Percentiles rank a stretch among this genome's conserved stretches.
Conservation (phyloP, 139 green algal genomes). For the Yamagishiella unicocca region DNA sequence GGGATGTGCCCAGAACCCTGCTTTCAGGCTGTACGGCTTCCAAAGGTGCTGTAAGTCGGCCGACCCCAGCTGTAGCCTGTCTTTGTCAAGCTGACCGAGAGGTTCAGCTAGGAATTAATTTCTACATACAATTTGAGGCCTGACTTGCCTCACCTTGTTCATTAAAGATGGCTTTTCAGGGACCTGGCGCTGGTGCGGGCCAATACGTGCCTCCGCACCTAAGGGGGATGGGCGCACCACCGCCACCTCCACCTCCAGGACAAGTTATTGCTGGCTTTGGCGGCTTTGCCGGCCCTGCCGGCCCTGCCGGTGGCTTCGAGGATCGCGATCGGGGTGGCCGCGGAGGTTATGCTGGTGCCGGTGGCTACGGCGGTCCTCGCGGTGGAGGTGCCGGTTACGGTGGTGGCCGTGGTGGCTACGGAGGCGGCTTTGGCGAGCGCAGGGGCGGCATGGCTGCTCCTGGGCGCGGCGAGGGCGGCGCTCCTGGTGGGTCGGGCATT, state of each 20-base stretch:
- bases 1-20: no score
- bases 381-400: constrained; percentile 46
- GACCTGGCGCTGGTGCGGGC: constrained; percentile 13
- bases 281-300: constrained; percentile 1
- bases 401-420: constrained; percentile 57
- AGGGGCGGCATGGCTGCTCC: constrained; percentile 1
- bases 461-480: background rate
- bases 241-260: constrained; percentile 48
- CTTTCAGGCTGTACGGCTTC: no score
- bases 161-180: constrained; percentile 41
- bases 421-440: constrained; percentile 50
- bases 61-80: no score
- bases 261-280: constrained; percentile 12
- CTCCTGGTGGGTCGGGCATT: constrained; percentile 5
- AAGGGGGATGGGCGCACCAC: constrained; percentile 55
- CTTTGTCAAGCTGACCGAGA: constrained; percentile 24
- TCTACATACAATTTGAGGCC: background rate
- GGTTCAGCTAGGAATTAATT: constrained; percentile 25
- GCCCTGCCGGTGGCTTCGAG: background rate
- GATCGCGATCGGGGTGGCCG: background rate
- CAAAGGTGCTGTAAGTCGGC: no score
- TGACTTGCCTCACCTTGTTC: background rate
- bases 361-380: constrained; percentile 45
- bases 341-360: constrained; percentile 46
- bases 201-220: constrained; percentile 88